Evolutionary conservation across 2,329 filamentous ascomycete species (phyloP), one percentile per base, ranked within the genome.

Genomic region (Monosporascus sp.): DNA sequence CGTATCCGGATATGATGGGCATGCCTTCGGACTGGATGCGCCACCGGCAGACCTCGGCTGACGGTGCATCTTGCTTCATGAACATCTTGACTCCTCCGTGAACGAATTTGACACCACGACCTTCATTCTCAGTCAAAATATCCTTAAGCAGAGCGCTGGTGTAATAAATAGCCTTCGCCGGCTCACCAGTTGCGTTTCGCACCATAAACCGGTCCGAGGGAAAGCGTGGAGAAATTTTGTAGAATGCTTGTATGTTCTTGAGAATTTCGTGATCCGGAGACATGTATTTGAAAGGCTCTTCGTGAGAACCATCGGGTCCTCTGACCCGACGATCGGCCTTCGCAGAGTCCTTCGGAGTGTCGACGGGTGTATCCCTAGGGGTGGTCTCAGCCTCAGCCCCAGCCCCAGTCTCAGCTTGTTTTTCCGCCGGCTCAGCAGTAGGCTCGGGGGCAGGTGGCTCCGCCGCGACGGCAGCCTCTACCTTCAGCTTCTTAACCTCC

Each of bases 81-180:
- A 96, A 99, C 91, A 97, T 97, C 75, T 96, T 96, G 36, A 99
- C 92, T 59, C 94, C 94, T 49, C 88, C 93, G 72, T 99, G 94
- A 49, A 99, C 89, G 68, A 99, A 96, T 70, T 94, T 96, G 72
- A 97, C 87, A 46, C 91, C 91, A 27, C 88, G 86, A 44, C 91
- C 90, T 71, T 97, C 91, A 69, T 99, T 99, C 66, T 87, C 82
- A 4, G 80, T 83, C 3, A 99, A 80, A 51, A 99, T 94, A 59
- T 93, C 88, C 34, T 91, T 88, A 22, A 91, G 87, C 14, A 97
- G 80, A 5, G 84, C 82, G 37, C 88, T 92, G 11, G 91, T 95
- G 77, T 97, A 99, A 80, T 99, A 99, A 63, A 99, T 93, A 27
- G 92, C 94, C 76, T 96, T 96, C 50, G 90, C 86, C 0, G 93